Evolutionary conservation across 345 rosid species (phyloP).

Genomic region (Triadica sebifera): DNA sequence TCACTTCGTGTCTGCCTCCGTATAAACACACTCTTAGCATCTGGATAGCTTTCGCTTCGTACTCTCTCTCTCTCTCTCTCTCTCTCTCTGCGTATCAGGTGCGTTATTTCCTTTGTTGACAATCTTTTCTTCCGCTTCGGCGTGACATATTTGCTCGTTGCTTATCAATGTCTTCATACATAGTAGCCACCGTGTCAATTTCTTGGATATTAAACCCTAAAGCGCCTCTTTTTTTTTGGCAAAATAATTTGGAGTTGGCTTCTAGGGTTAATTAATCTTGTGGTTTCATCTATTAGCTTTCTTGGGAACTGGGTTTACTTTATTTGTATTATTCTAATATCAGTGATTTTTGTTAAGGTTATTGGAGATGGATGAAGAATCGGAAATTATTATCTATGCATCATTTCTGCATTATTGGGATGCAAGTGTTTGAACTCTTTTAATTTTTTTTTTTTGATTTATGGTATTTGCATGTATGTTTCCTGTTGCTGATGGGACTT

Average conservation of each 20-base stretch:
- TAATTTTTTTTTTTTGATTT: not conserved
- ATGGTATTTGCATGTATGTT: not conserved
- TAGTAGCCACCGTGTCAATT: not conserved
- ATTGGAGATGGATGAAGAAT: no score
- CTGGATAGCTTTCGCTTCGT: no score
- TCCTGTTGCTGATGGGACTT: not conserved
- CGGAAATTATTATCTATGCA: not conserved
- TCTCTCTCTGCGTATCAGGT: no score
- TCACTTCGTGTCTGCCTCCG: no score
- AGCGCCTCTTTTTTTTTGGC: not conserved
- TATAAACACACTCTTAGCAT: no score
- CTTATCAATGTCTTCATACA: not conserved
- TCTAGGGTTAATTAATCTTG: not conserved
- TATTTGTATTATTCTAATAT: not conserved
- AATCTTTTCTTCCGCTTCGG: no score
- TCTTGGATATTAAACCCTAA: not conserved
- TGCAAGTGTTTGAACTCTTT: no score
- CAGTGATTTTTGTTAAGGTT: not conserved
- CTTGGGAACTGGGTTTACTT: not conserved
- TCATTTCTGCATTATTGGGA: no score
- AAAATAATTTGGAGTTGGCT: not conserved
- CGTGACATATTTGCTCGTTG: not conserved
- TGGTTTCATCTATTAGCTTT: not conserved
- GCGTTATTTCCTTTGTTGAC: no score
- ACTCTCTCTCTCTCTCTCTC: no score